A percentile compares a stretch with the other conserved stretches of the same genome.
These are phyloP conservation scores for Fraxinus xanthoxyloides DNA, from an alignment of 305 asterid genomes.

Conservation along the genomic window DNA sequence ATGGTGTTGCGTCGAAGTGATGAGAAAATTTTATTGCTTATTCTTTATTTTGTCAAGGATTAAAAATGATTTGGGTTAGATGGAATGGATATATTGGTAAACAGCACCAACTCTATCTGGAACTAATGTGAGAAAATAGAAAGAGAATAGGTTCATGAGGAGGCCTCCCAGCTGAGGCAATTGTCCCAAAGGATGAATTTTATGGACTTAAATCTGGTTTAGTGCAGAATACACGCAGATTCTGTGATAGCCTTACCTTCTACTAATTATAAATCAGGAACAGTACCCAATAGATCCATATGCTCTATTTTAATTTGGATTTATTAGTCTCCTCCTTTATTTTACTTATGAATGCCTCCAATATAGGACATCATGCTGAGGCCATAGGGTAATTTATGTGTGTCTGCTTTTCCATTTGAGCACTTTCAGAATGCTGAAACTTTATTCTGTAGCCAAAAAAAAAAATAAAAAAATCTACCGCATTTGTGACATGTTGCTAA, in stretches of 20 bases:
- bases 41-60: constrained; percentile 7
- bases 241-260: not conserved
- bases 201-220: not conserved
- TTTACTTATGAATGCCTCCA: not conserved
- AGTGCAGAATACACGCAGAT: constrained; percentile 1
- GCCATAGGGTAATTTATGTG: not conserved
- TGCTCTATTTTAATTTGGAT: constrained; percentile 2
- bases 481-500: not conserved
- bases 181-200: not conserved
- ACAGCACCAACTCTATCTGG: not conserved
- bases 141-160: not conserved
- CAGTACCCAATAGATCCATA: not conserved
- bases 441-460: not conserved
- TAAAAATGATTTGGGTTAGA: not conserved
- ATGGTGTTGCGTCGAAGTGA: not conserved
- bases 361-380: not conserved
- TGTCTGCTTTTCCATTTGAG: not conserved
- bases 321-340: not conserved
- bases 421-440: not conserved
- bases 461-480: not conserved
- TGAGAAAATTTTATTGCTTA: not conserved
- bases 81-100: not conserved
- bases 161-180: not conserved
- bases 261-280: not conserved
- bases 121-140: not conserved